phyloP scores from a whole-genome alignment of 73 alveolate species.

The Paramecium sonneborni region DNA sequence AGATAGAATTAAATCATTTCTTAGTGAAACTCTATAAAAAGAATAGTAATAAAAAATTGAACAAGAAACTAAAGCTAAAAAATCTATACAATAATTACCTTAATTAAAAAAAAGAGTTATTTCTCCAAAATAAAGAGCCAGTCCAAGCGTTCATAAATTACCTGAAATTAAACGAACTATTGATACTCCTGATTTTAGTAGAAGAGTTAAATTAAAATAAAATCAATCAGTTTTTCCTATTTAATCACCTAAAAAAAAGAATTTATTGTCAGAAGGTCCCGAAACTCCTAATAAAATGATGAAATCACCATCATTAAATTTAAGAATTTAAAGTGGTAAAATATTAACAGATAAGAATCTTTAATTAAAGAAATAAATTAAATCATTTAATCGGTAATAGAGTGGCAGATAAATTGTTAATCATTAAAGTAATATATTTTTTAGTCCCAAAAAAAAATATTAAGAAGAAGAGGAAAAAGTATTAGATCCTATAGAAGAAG shows the following conservation, averaged over 20 bases:
- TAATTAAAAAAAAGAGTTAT: not conserved
- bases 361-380: not conserved
- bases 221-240: not conserved
- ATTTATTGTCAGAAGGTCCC: not conserved
- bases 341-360: not conserved
- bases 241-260: not conserved
- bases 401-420: not conserved
- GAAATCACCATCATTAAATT: conserved; percentile 8
- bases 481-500: conserved; percentile 36
- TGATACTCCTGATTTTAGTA: conserved; percentile 30
- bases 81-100: conserved; percentile 2
- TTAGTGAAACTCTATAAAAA: conserved; percentile 67
- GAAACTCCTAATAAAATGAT: not conserved
- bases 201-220: not conserved
- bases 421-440: not conserved
- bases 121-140: conserved; percentile 40
- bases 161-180: not conserved
- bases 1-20: conserved; percentile 77
- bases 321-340: conserved; percentile 32
- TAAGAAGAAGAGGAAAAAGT: conserved; percentile 4
- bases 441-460: conserved; percentile 23
- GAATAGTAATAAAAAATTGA: not conserved
- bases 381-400: conserved; percentile 13
- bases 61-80: not conserved
- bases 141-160: conserved; percentile 48